Evolutionary conservation across 2,329 filamentous ascomycete species (phyloP).

Genomic region (Alternaria consortialis): DNA sequence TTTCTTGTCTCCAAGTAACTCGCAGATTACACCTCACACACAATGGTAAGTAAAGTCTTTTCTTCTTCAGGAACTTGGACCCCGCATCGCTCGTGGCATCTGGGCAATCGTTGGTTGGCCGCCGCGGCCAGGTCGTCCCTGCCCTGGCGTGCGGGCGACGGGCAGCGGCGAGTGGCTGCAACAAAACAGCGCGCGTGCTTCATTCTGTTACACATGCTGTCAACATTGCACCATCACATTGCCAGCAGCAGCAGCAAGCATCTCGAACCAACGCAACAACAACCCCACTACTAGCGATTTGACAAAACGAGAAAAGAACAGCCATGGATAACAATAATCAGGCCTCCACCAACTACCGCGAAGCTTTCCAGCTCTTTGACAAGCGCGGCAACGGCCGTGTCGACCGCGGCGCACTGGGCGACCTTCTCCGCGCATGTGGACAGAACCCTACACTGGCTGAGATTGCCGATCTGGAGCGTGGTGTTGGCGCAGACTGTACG

Average conservation of each 20-base stretch:
- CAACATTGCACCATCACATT: not conserved
- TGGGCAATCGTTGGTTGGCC: conserved; percentile 21
- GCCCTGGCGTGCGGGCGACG: conserved; percentile 16
- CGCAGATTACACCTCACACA: conserved; percentile 1
- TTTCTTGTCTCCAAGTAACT: not conserved
- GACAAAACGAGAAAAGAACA: conserved; percentile 21
- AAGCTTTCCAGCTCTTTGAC: conserved; percentile 99
- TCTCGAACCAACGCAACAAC: conserved; percentile 9
- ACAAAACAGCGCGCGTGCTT: conserved; percentile 15
- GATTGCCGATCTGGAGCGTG: conserved; percentile 91
- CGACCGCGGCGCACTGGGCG: conserved; percentile 83
- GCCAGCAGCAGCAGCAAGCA: not conserved
- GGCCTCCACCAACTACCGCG: conserved; percentile 98
- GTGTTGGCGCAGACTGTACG: conserved; percentile 89
- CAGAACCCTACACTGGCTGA: conserved; percentile 97
- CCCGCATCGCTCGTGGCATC: conserved; percentile 1
- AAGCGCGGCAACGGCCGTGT: conserved; percentile 98
- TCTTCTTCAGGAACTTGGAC: not conserved
- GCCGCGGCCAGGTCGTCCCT: conserved; percentile 18
- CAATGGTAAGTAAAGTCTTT: conserved; percentile 31
- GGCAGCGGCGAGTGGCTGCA: conserved; percentile 21
- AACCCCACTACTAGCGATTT: conserved; percentile 15
- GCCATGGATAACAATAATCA: conserved; percentile 55
- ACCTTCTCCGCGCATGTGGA: conserved; percentile 93
- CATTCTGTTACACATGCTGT: not conserved